Evolutionary conservation across 192 early-diverging fungal genomes (phyloP).

Genomic region (Funneliformis mosseae): DNA sequence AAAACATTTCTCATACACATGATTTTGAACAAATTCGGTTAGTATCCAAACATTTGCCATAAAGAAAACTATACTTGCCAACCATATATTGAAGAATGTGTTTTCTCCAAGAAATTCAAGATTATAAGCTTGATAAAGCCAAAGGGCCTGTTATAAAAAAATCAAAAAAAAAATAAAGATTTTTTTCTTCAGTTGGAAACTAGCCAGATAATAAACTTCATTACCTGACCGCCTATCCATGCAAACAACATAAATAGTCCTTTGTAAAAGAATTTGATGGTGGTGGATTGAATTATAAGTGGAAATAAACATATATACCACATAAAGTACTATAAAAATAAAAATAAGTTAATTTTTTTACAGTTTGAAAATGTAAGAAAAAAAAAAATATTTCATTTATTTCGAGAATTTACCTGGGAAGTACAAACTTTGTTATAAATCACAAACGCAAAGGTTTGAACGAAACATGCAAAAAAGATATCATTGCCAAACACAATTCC

Average conservation of each 20-base stretch:
- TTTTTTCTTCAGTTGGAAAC: neutral
- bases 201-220: constrained; percentile 8
- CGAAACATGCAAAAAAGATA: constrained; percentile 84
- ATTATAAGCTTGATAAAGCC: constrained; percentile 83
- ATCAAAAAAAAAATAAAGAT: neutral
- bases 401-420: constrained; percentile 66
- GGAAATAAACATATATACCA: constrained; percentile 97
- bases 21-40: constrained; percentile 51
- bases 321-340: constrained; percentile 87
- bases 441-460: constrained; percentile 97
- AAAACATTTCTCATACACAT: constrained; percentile 55
- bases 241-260: constrained; percentile 58
- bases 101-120: constrained; percentile 88
- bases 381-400: neutral
- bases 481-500: constrained; percentile 79
- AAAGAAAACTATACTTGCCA: constrained; percentile 74
- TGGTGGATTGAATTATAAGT: constrained; percentile 72
- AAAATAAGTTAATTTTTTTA: neutral
- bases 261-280: constrained; percentile 47
- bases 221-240: constrained; percentile 76
- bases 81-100: constrained; percentile 77
- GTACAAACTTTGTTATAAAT: constrained; percentile 97
- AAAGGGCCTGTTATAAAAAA: constrained; percentile 67
- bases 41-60: constrained; percentile 74
- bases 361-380: neutral